Evolutionary conservation across 306 rosid species (phyloP).

Genomic region (Morella rubra): DNA sequence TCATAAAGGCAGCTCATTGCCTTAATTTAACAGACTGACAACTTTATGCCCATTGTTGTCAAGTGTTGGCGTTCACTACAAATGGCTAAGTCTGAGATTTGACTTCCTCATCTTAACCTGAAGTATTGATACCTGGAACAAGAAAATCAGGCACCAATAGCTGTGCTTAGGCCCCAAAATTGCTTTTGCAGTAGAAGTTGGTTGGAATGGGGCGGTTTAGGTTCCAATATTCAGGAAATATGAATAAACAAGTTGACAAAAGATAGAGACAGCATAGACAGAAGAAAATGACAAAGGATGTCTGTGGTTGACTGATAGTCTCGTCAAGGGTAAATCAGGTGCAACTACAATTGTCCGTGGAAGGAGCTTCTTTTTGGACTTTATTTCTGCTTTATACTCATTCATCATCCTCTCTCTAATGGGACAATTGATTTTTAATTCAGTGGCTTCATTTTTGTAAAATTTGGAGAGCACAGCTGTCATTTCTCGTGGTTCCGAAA

Average conservation of each 20-base stretch:
- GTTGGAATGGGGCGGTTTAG: background rate
- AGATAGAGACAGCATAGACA: background rate
- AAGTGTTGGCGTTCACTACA: background rate
- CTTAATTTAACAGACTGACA: background rate
- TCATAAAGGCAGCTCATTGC: background rate
- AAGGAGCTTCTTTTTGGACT: background rate
- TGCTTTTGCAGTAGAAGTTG: background rate
- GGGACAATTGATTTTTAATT: background rate
- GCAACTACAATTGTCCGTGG: background rate
- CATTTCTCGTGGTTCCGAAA: background rate
- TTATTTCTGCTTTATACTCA: background rate
- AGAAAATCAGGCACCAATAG: background rate
- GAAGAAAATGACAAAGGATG: background rate
- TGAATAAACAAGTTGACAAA: background rate
- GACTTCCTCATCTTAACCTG: background rate
- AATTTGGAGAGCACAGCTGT: background rate
- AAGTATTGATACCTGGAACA: background rate
- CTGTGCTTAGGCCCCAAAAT: background rate
- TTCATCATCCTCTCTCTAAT: conserved; percentile 6
- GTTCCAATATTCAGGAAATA: background rate
- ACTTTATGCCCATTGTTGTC: background rate
- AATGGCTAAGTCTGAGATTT: background rate
- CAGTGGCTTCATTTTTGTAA: background rate
- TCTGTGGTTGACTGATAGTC: background rate
- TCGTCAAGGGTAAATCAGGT: background rate